Conservation (phyloP, 2,329 filamentous ascomycete genomes). For the Epichloe gansuensis region DNA sequence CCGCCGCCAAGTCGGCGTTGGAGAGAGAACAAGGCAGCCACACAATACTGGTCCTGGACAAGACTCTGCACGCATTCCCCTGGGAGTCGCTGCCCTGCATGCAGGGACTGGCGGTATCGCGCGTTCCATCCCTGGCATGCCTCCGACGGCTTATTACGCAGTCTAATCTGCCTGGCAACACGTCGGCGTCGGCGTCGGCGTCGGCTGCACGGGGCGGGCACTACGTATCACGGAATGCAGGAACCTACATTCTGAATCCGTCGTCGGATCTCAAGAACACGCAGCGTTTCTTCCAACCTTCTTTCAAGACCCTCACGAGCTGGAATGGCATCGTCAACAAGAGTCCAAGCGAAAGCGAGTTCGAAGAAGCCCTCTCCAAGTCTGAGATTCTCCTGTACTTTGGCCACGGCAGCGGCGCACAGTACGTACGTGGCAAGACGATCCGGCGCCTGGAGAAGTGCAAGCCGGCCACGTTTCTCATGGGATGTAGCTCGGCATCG, state of each 20-base stretch:
- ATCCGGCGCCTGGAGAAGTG: conserved; percentile 68
- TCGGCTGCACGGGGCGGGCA: conserved; percentile 27
- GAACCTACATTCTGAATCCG: conserved; percentile 81
- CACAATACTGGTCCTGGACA: conserved; percentile 83
- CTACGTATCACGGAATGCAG: conserved; percentile 40
- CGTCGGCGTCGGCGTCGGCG: not conserved
- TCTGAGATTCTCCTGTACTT: conserved; percentile 81
- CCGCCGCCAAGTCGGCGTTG: conserved; percentile 26
- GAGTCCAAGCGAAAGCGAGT: conserved; percentile 63
- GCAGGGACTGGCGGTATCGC: conserved; percentile 63
- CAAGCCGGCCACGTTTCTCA: conserved; percentile 67
- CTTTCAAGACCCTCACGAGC: conserved; percentile 49
- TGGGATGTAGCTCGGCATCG: conserved; percentile 84
- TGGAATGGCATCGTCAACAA: conserved; percentile 61
- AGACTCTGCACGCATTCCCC: conserved; percentile 77
- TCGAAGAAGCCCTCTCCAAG: conserved; percentile 51
- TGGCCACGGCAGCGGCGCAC: conserved; percentile 85
- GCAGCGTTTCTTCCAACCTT: conserved; percentile 56
- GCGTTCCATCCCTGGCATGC: conserved; percentile 75
- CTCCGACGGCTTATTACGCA: conserved; percentile 64
- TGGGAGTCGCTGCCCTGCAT: conserved; percentile 94
- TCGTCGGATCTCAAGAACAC: conserved; percentile 72
- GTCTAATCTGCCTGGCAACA: conserved; percentile 12
- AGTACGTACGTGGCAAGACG: conserved; percentile 80
- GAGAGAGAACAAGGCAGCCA: conserved; percentile 41